Conservation (phyloP, 345 rosid genomes). For the Nephelium lappaceum region DNA sequence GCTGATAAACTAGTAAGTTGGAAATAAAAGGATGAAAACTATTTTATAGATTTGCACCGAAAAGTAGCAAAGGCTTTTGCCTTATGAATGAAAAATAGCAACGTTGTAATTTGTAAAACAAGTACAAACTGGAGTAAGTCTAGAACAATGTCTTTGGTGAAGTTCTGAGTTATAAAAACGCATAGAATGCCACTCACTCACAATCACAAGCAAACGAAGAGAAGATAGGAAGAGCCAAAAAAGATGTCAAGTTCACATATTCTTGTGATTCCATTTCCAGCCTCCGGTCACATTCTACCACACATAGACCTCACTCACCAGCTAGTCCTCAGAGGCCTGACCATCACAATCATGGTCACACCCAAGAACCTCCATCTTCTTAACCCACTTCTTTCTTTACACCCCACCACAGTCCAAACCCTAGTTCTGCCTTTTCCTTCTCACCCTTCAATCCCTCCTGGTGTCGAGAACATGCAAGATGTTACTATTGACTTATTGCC, state of each 20-base stretch:
- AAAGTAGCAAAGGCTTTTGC: too few species aligned
- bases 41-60: too few species aligned
- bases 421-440: conserved; percentile 25
- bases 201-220: not conserved
- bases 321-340: conserved; percentile 16
- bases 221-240: too few species aligned
- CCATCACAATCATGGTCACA: conserved; percentile 30
- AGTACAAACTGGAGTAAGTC: too few species aligned
- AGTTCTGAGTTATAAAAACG: too few species aligned
- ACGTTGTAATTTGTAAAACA: too few species aligned
- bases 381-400: conserved; percentile 27
- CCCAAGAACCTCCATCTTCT: conserved; percentile 29
- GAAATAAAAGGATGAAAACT: too few species aligned
- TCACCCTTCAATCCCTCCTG: conserved; percentile 27
- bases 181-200: not conserved
- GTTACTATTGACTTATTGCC: conserved; percentile 17
- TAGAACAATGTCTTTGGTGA: too few species aligned
- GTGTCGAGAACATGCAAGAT: conserved; percentile 28
- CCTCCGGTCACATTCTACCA: conserved; percentile 35
- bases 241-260: conserved; percentile 20
- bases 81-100: too few species aligned
- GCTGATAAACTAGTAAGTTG: too few species aligned
- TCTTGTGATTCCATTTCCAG: conserved; percentile 35
- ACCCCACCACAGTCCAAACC: conserved; percentile 7
- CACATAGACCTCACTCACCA: conserved; percentile 29